phyloP scores from a whole-genome alignment of 345 rosid genomes.

The Sapria himalayana region DNA sequence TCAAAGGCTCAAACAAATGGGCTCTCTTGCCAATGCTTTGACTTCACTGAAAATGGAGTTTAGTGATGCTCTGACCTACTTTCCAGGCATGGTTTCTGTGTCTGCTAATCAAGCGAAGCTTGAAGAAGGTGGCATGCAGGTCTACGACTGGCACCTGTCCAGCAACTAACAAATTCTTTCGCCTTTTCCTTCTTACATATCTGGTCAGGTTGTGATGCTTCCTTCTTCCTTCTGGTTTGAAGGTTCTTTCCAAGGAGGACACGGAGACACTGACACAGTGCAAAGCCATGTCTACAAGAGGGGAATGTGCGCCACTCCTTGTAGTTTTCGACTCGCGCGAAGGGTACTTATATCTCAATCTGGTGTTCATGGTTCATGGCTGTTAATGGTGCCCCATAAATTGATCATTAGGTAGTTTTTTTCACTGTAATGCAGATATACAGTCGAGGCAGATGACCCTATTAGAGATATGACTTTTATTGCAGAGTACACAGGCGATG shows the following conservation, averaged over 20 bases:
- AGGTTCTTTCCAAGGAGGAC: constrained; percentile 73
- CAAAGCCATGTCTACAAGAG: constrained; percentile 49
- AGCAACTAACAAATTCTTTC: background rate
- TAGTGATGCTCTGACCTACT: constrained; percentile 41
- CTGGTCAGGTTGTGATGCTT: constrained; percentile 1
- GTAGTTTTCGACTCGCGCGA: constrained; percentile 74
- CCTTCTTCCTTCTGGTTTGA: too few relatives aligned
- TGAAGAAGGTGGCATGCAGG: constrained; percentile 92
- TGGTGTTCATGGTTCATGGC: constrained; percentile 4
- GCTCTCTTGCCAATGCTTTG: constrained; percentile 70
- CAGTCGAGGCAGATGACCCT: constrained; percentile 65
- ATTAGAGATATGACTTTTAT: constrained; percentile 75
- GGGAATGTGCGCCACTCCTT: constrained; percentile 65
- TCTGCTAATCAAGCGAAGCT: constrained; percentile 52
- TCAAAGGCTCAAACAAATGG: constrained; percentile 49
- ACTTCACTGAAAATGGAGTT: constrained; percentile 46
- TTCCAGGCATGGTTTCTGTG: constrained; percentile 48
- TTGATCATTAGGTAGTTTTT: constrained; percentile 4
- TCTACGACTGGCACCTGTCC: constrained; percentile 6
- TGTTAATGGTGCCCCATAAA: too few relatives aligned
- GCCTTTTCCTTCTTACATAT: background rate
- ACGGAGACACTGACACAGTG: constrained; percentile 50
- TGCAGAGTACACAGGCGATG: constrained; percentile 80
- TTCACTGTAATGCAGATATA: constrained; percentile 32
- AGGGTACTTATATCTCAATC: constrained; percentile 31